These are phyloP conservation scores for Melastoma malabathricum DNA, from an alignment of 345 rosid species.

Conservation along the genomic window DNA sequence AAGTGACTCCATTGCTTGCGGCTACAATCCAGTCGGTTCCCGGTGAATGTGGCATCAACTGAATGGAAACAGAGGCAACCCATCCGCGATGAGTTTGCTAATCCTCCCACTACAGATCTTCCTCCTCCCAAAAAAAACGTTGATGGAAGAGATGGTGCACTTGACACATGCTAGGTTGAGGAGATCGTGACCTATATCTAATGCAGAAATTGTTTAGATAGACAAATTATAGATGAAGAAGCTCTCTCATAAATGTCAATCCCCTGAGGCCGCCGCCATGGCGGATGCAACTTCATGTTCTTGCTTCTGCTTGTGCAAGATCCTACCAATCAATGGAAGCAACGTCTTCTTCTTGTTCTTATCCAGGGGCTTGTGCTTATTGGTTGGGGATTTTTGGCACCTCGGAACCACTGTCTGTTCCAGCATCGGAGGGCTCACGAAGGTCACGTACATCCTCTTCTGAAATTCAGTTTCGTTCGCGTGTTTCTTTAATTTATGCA, in stretches of 20 bases:
- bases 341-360: too few relatives aligned
- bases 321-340: too few relatives aligned
- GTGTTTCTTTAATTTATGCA: conserved; percentile 27
- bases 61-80: conserved; percentile 32
- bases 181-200: conserved; percentile 30
- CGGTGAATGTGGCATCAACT: conserved; percentile 30
- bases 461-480: conserved; percentile 1
- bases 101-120: conserved; percentile 11
- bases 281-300: too few relatives aligned
- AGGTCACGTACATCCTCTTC: conserved; percentile 10
- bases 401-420: too few relatives aligned
- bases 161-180: conserved; percentile 29
- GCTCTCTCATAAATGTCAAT: too few relatives aligned
- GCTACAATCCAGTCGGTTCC: conserved; percentile 15
- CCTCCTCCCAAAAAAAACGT: conserved; percentile 27
- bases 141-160: conserved; percentile 33
- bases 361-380: too few relatives aligned
- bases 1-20: neutral
- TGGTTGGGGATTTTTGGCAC: too few relatives aligned
- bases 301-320: too few relatives aligned
- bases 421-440: conserved; percentile 1
- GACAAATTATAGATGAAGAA: too few relatives aligned
- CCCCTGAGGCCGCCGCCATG: too few relatives aligned
- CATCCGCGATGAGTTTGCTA: conserved; percentile 17
- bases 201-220: too few relatives aligned